Evolutionary conservation across 495 filamentous ascomycete genomes (phyloP).

Genomic region (Hyaloscypha finlandica): DNA sequence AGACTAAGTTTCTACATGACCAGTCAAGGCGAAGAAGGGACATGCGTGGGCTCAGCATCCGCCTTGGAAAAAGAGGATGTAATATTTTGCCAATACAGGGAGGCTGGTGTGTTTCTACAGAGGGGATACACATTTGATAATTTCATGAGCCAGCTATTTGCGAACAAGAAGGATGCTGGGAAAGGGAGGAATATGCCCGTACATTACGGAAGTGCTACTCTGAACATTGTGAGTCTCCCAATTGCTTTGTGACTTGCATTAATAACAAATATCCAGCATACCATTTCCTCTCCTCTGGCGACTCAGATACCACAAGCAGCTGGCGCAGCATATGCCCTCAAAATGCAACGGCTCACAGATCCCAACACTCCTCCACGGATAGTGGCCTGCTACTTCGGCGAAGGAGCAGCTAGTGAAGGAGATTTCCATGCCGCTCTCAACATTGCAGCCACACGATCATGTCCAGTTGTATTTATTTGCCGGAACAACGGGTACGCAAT

Average conservation of each 20-base stretch:
- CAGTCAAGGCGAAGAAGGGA: conserved; percentile 93
- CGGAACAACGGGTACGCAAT: conserved; percentile 98
- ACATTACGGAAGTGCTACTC: conserved; percentile 83
- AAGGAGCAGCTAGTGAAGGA: conserved; percentile 96
- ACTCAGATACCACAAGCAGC: conserved; percentile 96
- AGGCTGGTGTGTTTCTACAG: conserved; percentile 87
- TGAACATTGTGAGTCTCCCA: conserved; percentile 68
- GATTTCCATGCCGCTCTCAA: conserved; percentile 98
- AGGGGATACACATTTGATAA: conserved; percentile 83
- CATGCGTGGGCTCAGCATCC: conserved; percentile 82
- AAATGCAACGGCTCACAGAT: conserved; percentile 77
- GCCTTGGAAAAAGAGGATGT: conserved; percentile 83
- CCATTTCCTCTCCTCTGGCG: conserved; percentile 89
- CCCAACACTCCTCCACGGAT: conserved; percentile 67
- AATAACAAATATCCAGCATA: conserved; percentile 58
- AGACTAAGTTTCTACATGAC: conserved; percentile 95
- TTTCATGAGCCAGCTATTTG: conserved; percentile 96
- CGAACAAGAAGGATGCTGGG: conserved; percentile 80
- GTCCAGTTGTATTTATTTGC: conserved; percentile 92
- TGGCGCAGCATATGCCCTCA: conserved; percentile 92
- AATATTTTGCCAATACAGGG: conserved; percentile 92
- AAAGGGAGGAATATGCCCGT: conserved; percentile 96
- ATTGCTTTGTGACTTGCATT: neutral
- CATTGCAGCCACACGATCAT: conserved; percentile 90
- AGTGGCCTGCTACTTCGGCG: conserved; percentile 90